Evolutionary conservation across 352 stramenopile species (phyloP).

Genomic region (Globisporangium cederbergense): DNA sequence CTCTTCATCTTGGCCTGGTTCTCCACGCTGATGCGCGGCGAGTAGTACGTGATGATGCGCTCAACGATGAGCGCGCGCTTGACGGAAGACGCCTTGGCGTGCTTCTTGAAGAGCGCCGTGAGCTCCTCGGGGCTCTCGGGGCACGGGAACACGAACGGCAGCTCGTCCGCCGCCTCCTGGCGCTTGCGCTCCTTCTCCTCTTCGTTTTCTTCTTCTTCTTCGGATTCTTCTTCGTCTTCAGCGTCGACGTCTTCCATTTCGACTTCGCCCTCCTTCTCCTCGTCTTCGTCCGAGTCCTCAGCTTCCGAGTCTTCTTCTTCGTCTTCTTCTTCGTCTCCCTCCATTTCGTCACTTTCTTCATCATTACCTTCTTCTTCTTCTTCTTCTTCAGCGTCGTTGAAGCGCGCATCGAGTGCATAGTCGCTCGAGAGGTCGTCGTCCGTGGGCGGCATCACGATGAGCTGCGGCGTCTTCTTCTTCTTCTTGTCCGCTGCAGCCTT

Average conservation of each 20-base stretch:
- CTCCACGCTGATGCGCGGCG: constrained; percentile 89
- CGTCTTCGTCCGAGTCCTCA: constrained; percentile 70
- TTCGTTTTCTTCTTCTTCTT: constrained; percentile 47
- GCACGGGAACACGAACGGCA: constrained; percentile 95
- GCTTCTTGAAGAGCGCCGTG: constrained; percentile 81
- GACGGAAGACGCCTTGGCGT: constrained; percentile 75
- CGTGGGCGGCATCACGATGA: constrained; percentile 75
- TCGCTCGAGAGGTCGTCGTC: constrained; percentile 91
- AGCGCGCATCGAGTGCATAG: constrained; percentile 68
- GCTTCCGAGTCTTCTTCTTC: constrained; percentile 35
- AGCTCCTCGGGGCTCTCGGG: constrained; percentile 91
- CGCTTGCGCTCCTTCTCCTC: constrained; percentile 49
- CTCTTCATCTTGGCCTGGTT: constrained; percentile 96
- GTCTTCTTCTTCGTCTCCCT: constrained; percentile 38
- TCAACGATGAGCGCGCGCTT: constrained; percentile 87
- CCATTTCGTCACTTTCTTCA: constrained; percentile 27
- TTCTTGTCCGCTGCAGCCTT: constrained; percentile 20
- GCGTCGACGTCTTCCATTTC: constrained; percentile 43
- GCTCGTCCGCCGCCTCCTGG: constrained; percentile 57
- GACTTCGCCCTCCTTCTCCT: constrained; percentile 49
- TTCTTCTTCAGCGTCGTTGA: constrained; percentile 44
- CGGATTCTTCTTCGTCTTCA: constrained; percentile 81
- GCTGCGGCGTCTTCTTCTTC: constrained; percentile 31
- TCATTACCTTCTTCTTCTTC: constrained; percentile 29
- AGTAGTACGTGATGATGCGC: constrained; percentile 93